phyloP scores from a whole-genome alignment of 176 grass and related monocot genomes.

The Panicum miliaceum region DNA sequence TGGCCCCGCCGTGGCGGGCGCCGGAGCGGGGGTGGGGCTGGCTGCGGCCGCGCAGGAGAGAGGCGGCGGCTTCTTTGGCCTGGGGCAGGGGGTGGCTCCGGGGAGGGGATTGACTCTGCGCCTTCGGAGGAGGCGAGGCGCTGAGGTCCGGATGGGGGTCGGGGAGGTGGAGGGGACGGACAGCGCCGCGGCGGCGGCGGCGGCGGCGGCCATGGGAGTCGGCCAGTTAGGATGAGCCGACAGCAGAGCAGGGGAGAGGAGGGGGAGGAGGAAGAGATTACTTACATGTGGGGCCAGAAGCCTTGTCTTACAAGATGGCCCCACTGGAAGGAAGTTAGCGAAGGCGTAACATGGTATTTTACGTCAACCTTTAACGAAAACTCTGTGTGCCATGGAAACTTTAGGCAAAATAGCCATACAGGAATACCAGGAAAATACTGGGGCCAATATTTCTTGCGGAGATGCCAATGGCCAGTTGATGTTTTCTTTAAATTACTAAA shows the following conservation, averaged over 20 bases:
- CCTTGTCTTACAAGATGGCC: not conserved
- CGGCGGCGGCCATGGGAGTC: not conserved
- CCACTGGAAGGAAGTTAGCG: not conserved
- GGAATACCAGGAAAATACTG: too few relatives aligned
- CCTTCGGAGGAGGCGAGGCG: not conserved
- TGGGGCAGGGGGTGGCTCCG: not conserved
- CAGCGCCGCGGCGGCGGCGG: slow-evolving; percentile 29
- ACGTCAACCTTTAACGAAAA: not conserved
- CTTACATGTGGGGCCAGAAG: slow-evolving; percentile 20
- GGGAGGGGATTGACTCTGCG: not conserved
- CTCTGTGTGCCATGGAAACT: too few relatives aligned
- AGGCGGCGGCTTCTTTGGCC: not conserved
- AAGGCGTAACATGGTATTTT: not conserved
- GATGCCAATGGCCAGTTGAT: too few relatives aligned
- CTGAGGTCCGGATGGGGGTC: not conserved
- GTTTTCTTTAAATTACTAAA: too few relatives aligned
- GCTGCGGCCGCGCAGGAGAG: slow-evolving; percentile 35
- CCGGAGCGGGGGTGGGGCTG: not conserved
- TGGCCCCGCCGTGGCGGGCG: not conserved
- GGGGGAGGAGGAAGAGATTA: not conserved
- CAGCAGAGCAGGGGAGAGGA: not conserved
- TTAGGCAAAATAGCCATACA: too few relatives aligned
- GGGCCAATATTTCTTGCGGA: too few relatives aligned
- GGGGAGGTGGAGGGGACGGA: slow-evolving; percentile 1
- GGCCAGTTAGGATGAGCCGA: slow-evolving; percentile 7